These are phyloP conservation scores for Artemisia annua DNA, from an alignment of 129 eudicot genomes.

Conservation along the genomic window DNA sequence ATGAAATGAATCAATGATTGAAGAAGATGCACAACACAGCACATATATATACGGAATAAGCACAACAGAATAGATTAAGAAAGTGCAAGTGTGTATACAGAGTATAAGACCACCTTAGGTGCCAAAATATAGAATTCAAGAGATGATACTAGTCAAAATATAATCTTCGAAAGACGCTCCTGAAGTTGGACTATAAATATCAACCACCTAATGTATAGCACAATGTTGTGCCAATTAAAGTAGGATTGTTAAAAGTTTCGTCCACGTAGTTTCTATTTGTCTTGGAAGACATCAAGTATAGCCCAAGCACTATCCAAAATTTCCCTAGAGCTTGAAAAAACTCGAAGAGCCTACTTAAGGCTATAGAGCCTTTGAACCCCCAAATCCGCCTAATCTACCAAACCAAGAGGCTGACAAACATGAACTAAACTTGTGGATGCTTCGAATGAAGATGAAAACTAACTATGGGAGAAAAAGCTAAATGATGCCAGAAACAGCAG, in stretches of 20 bases:
- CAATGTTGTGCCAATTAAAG: background rate
- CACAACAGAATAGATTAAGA: slow-evolving; percentile 2
- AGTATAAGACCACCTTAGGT: background rate
- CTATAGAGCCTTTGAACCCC: background rate
- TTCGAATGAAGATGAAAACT: background rate
- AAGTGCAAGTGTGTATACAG: slow-evolving; percentile 9
- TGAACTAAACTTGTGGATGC: background rate
- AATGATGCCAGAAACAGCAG: background rate
- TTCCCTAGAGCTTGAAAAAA: slow-evolving; percentile 9
- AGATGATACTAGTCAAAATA: background rate
- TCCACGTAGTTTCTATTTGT: background rate
- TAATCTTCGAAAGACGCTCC: background rate
- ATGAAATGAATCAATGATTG: background rate
- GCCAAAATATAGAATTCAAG: background rate
- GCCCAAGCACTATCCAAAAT: slow-evolving; percentile 8
- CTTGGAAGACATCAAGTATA: background rate
- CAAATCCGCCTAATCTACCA: background rate
- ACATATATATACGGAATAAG: slow-evolving; percentile 7
- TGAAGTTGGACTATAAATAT: slow-evolving; percentile 6
- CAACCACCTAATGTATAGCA: background rate
- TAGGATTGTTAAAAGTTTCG: background rate
- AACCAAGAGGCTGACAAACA: background rate
- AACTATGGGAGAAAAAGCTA: background rate
- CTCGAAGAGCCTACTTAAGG: background rate
- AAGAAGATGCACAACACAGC: background rate